These are phyloP conservation scores for Bruguiera sexangula DNA, from an alignment of 345 rosid species.

Conservation along the genomic window DNA sequence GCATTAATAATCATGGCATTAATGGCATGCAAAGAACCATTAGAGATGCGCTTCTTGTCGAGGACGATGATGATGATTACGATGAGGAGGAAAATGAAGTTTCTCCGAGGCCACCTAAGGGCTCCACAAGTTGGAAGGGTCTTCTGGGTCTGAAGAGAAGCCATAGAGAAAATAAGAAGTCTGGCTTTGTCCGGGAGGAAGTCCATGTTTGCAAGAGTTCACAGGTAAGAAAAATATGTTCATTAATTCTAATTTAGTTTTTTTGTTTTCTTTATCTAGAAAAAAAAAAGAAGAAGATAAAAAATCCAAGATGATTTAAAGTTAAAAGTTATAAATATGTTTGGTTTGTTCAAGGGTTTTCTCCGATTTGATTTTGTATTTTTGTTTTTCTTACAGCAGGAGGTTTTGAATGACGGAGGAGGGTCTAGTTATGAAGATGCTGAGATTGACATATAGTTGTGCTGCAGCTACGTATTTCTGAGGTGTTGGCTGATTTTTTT, in stretches of 20 bases:
- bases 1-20: slow-evolving; percentile 6
- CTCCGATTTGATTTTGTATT: slow-evolving; percentile 7
- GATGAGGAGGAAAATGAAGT: slow-evolving; percentile 38
- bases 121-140: slow-evolving; percentile 74
- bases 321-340: not conserved
- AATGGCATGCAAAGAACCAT: slow-evolving; percentile 60
- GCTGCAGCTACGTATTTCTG: slow-evolving; percentile 13
- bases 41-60: slow-evolving; percentile 81
- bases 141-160: slow-evolving; percentile 71
- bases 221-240: slow-evolving; percentile 23
- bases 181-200: slow-evolving; percentile 28
- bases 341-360: not conserved
- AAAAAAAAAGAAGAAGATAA: not conserved
- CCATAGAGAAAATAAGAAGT: slow-evolving; percentile 33
- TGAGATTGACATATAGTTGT: slow-evolving; percentile 52
- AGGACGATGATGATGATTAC: slow-evolving; percentile 30
- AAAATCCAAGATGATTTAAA: not conserved
- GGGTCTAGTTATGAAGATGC: slow-evolving; percentile 56
- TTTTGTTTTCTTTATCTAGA: not conserved
- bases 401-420: slow-evolving; percentile 36
- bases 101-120: slow-evolving; percentile 55
- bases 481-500: slow-evolving; percentile 13
- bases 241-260: not conserved
- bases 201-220: slow-evolving; percentile 23
- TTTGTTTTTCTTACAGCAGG: slow-evolving; percentile 25